These are phyloP conservation scores for Gastrolobium bilobum DNA, from an alignment of 306 rosid species.

Conservation along the genomic window DNA sequence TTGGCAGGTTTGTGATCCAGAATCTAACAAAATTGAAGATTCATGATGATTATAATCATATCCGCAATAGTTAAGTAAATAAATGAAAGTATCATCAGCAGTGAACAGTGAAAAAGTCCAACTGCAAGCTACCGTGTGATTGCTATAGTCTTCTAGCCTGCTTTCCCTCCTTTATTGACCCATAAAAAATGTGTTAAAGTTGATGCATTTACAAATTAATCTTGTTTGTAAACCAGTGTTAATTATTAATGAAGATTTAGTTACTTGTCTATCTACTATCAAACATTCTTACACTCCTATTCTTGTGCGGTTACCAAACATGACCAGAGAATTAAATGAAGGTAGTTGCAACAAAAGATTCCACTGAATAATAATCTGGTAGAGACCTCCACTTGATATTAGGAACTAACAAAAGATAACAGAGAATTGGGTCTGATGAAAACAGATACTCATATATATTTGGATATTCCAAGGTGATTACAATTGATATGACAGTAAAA, in stretches of 20 bases:
- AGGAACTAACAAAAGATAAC: no score
- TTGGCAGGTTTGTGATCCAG: slow-evolving; percentile 54
- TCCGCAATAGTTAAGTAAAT: slow-evolving; percentile 37
- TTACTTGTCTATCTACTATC: neutral
- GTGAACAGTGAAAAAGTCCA: slow-evolving; percentile 7
- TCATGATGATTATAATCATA: slow-evolving; percentile 9
- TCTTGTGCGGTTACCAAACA: neutral
- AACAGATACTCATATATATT: no score
- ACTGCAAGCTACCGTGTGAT: slow-evolving; percentile 31
- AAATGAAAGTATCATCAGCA: slow-evolving; percentile 33
- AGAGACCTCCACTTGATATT: no score
- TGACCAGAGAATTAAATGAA: slow-evolving; percentile 2
- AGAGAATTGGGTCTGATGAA: no score
- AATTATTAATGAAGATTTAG: slow-evolving; percentile 26
- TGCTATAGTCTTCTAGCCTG: slow-evolving; percentile 26
- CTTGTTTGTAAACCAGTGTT: slow-evolving; percentile 31
- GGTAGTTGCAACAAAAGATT: neutral
- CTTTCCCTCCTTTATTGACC: slow-evolving; percentile 24
- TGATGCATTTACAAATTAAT: slow-evolving; percentile 32
- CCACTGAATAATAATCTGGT: no score
- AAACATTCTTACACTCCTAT: neutral
- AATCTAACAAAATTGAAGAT: slow-evolving; percentile 32
- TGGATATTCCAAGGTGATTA: no score
- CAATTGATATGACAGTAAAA: no score
- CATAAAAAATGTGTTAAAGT: neutral